These are phyloP conservation scores for Mycena vitilis DNA, from an alignment of 768 basidiomycete species.

Conservation along the genomic window DNA sequence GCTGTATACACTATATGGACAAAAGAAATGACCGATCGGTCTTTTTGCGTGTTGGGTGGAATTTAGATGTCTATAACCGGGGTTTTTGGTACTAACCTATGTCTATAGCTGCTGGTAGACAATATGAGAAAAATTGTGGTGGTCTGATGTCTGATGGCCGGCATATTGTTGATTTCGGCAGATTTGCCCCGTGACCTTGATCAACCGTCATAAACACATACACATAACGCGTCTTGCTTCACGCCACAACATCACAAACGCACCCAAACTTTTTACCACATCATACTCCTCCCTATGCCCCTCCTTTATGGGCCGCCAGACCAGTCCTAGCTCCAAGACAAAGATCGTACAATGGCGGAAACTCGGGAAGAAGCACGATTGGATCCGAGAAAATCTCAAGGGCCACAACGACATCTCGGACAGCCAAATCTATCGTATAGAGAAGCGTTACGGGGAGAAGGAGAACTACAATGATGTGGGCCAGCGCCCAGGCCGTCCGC, in stretches of 20 bases:
- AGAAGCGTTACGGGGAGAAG: not conserved
- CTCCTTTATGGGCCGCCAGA: not conserved
- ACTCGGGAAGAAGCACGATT: not conserved
- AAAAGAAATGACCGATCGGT: too few relatives aligned
- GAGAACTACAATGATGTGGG: slow-evolving; percentile 6
- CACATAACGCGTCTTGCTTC: slow-evolving; percentile 6
- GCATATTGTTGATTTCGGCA: not conserved
- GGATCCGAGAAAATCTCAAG: slow-evolving; percentile 4
- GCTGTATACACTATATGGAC: too few relatives aligned
- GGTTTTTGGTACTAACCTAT: too few relatives aligned
- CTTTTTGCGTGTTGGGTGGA: too few relatives aligned
- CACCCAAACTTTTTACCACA: not conserved
- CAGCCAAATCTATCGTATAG: not conserved
- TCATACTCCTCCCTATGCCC: not conserved
- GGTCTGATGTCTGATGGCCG: not conserved
- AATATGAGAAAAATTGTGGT: too few relatives aligned
- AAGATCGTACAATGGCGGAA: slow-evolving; percentile 1
- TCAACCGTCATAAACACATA: not conserved
- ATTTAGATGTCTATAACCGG: too few relatives aligned
- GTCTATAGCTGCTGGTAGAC: too few relatives aligned
- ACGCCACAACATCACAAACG: not conserved
- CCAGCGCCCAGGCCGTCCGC: not conserved
- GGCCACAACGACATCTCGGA: not conserved
- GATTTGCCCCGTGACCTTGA: not conserved
- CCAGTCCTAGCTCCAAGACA: not conserved